phyloP scores from a whole-genome alignment of 73 alveolate genomes.

The Symbiodinium pilosum region DNA sequence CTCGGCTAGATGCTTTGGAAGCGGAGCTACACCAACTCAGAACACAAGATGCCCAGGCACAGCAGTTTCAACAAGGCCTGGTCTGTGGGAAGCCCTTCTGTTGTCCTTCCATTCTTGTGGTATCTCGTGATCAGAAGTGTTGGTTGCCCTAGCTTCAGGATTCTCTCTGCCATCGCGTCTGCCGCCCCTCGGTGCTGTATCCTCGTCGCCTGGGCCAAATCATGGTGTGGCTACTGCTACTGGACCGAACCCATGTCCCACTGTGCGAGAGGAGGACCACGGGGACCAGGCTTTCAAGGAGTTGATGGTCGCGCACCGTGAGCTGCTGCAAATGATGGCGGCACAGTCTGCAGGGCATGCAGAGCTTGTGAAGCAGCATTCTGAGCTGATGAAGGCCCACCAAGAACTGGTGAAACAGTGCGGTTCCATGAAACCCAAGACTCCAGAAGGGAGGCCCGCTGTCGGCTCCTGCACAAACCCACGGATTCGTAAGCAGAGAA shows the following conservation, averaged over 20 bases:
- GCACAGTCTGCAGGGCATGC: background rate
- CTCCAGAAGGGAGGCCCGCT: background rate
- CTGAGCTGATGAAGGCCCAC: conserved; percentile 10
- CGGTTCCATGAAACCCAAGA: background rate
- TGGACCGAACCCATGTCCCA: background rate
- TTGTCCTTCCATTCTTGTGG: background rate
- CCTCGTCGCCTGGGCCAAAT: background rate
- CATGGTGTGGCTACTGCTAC: background rate
- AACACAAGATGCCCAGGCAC: conserved; percentile 11
- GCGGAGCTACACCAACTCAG: conserved; percentile 43
- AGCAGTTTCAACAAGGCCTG: background rate
- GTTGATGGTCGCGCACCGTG: conserved; percentile 47
- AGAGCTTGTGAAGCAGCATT: background rate
- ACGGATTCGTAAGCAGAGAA: background rate
- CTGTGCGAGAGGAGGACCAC: background rate
- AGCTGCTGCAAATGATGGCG: conserved; percentile 37
- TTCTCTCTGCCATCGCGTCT: background rate
- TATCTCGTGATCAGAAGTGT: background rate
- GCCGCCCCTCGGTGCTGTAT: conserved; percentile 28
- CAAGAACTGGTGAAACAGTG: background rate
- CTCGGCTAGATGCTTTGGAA: conserved; percentile 33
- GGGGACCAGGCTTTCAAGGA: conserved; percentile 4
- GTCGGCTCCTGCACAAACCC: background rate
- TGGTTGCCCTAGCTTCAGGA: background rate
- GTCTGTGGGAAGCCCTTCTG: background rate